These are phyloP conservation scores for Trichoderma guizhouense DNA, from an alignment of 2,329 filamentous ascomycete genomes.

Conservation along the genomic window DNA sequence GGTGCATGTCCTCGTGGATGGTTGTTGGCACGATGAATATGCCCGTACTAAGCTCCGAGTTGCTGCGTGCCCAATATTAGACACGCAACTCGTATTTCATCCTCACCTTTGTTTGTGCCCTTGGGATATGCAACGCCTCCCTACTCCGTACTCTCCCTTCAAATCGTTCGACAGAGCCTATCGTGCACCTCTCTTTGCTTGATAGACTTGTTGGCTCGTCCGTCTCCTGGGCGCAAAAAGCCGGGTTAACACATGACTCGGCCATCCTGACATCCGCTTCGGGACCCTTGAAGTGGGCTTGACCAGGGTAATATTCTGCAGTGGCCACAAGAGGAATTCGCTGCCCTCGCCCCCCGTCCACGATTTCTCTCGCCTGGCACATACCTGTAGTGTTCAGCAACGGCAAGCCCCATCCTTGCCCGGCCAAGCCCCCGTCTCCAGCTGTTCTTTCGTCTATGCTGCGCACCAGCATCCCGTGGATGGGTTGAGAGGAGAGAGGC, in stretches of 20 bases:
- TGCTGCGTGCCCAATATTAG: background rate
- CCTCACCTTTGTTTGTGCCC: background rate
- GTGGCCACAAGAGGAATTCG: conserved; percentile 1
- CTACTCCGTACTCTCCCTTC: background rate
- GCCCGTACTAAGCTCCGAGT: background rate
- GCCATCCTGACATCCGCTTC: conserved; percentile 1
- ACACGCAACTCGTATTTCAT: background rate
- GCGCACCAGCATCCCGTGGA: background rate
- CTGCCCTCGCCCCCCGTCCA: conserved; percentile 1
- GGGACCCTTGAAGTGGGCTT: conserved; percentile 11
- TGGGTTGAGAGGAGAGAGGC: background rate
- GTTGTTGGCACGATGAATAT: background rate
- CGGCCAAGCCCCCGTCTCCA: background rate
- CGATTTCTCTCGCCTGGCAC: background rate
- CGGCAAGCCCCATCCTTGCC: background rate
- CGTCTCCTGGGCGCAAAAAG: conserved; percentile 12
- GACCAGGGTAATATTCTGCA: conserved; percentile 3
- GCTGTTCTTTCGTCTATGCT: conserved; percentile 7
- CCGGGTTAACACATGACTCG: conserved; percentile 15
- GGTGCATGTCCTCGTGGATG: background rate
- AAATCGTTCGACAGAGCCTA: background rate
- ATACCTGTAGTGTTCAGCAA: background rate
- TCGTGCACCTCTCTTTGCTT: background rate
- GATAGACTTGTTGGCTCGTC: background rate
- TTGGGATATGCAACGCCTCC: background rate